Conservation (phyloP, 2,329 filamentous ascomycete species). For the Aspergillus phoenicis region DNA sequence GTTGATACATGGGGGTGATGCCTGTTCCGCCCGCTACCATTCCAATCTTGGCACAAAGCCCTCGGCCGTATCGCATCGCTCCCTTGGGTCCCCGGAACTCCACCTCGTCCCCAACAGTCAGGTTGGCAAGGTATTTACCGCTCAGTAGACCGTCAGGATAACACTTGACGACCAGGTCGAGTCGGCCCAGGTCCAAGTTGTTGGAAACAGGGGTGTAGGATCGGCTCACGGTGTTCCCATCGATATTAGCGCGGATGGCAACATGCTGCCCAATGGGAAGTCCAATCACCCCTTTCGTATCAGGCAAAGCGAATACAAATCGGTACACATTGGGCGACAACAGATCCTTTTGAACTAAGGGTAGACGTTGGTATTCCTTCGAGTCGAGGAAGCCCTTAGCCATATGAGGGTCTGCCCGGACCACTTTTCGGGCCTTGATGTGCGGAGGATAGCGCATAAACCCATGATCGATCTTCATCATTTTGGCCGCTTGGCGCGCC, state of each 20-base stretch:
- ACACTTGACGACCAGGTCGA: constrained; percentile 42
- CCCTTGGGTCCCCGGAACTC: constrained; percentile 42
- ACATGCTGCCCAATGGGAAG: constrained; percentile 62
- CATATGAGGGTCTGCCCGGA: constrained; percentile 45
- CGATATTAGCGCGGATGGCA: constrained; percentile 52
- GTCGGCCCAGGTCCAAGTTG: constrained; percentile 31
- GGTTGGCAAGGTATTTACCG: constrained; percentile 31
- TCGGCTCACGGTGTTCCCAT: constrained; percentile 51
- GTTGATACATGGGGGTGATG: constrained; percentile 60
- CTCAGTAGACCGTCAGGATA: constrained; percentile 40
- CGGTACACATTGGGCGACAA: constrained; percentile 41
- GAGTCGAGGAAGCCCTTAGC: constrained; percentile 54
- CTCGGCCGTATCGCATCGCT: constrained; percentile 34
- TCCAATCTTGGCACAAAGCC: constrained; percentile 35
- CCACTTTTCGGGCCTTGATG: constrained; percentile 43
- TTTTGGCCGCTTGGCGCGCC: constrained; percentile 18
- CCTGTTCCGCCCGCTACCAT: constrained; percentile 47
- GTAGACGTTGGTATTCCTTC: constrained; percentile 51
- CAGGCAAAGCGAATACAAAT: constrained; percentile 54
- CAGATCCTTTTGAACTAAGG: constrained; percentile 38
- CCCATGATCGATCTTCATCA: constrained; percentile 30
- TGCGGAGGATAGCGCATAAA: constrained; percentile 39
- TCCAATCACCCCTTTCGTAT: constrained; percentile 49
- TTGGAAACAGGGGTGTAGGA: constrained; percentile 56
- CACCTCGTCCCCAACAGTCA: constrained; percentile 36